Conservation (phyloP, 1,284 basidiomycete genomes). For the Ceratobasidium sp. region DNA sequence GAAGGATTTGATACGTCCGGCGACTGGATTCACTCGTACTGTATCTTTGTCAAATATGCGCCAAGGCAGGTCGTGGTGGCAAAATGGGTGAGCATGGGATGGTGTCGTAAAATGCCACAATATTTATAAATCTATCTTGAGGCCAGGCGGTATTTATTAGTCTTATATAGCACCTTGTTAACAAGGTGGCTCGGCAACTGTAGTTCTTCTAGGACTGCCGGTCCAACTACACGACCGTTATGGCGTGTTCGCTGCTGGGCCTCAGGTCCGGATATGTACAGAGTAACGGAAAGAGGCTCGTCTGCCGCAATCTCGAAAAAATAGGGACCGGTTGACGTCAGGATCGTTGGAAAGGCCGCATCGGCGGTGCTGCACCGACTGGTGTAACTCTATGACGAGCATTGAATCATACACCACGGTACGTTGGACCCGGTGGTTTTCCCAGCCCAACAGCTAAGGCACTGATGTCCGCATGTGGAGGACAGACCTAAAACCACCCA, state of each 20-base stretch:
- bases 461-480: background rate
- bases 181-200: constrained; percentile 96
- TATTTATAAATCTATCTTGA: background rate
- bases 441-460: background rate
- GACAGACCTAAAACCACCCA: constrained; percentile 97
- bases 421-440: constrained; percentile 51
- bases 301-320: constrained; percentile 94
- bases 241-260: constrained; percentile 94
- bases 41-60: constrained; percentile 94
- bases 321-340: constrained; percentile 88
- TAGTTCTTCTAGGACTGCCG: constrained; percentile 99
- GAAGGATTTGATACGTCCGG: constrained; percentile 88
- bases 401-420: constrained; percentile 98
- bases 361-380: constrained; percentile 93
- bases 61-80: constrained; percentile 92
- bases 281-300: constrained; percentile 95
- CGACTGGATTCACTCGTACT: constrained; percentile 95
- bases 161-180: constrained; percentile 95
- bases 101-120: background rate
- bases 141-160: constrained; percentile 94
- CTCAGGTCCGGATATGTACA: constrained; percentile 99
- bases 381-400: constrained; percentile 97
- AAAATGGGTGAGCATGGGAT: constrained; percentile 76
- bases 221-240: constrained; percentile 96
- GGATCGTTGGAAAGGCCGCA: constrained; percentile 90